Evolutionary conservation across 2,329 filamentous ascomycete species (phyloP), one percentile per base, ranked within the genome.

Genomic region (Pseudodiploospora longispora): DNA sequence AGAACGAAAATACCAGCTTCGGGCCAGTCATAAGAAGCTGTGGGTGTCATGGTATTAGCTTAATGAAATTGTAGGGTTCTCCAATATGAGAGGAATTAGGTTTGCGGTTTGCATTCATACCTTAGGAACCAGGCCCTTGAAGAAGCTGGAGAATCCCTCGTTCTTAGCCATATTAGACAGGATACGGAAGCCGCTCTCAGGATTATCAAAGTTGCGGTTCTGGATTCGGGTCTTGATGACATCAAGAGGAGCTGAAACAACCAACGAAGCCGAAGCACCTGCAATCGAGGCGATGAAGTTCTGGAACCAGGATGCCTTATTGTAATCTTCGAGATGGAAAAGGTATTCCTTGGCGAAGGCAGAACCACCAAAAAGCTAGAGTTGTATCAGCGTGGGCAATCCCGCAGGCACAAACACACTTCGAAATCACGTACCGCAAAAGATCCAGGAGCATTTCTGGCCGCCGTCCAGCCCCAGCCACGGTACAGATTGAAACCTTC

Each of bases 1-100:
- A 98, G 82, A 98, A 98, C 49, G 90, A 96, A 75, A 98, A 98
- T 51, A 97, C 93, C 49, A 98, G 78, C 79, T 98, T 98, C 51
- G 93, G 93, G 27, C 93, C 94, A 10, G 93, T 98, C 93, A 98
- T 98, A 60, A 98, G 78, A 52, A 98, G 81, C 84, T 82, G 46
- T 34, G 35, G 48, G 33, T 47, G 28, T 30, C 12, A 36, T 45
- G 5, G 29, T 36, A 34, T 55, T 48, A 55, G 52, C 39, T 52
- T 53, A 50, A 44, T 34, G 42, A 43, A 39, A 39, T 40, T 30
- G 37, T 12, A 34, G 7, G 29, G 5, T 35, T 44, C 28, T 5
- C 33, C 32, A 32, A 10, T 31, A 44, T n/a, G n/a, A 40, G 36
- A 43, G 19, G 19, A n/a, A 30, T 33, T 27, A n/a, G 30, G 19